Conservation (phyloP, 257 asterid species). For the Linderniella brevidens region DNA sequence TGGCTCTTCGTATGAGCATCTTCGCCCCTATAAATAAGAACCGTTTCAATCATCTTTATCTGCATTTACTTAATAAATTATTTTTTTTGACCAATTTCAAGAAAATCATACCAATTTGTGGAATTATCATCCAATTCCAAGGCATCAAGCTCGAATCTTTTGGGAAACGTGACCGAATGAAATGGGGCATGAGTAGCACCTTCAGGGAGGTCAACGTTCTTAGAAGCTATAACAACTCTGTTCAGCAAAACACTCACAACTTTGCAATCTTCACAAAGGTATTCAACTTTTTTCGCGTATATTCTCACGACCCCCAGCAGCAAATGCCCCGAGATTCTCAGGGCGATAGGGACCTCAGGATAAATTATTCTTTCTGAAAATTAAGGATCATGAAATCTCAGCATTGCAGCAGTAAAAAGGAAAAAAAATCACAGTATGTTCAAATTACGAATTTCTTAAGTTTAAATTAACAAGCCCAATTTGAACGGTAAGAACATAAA, state of each 20-base stretch:
- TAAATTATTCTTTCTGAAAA: conserved; percentile 55
- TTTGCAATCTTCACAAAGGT: conserved; percentile 54
- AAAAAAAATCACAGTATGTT: too few species aligned
- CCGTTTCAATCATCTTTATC: background rate
- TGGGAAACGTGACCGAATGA: conserved; percentile 54
- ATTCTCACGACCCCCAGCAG: conserved; percentile 88
- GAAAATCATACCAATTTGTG: conserved; percentile 24
- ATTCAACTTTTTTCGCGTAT: conserved; percentile 78
- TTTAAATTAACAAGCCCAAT: too few species aligned
- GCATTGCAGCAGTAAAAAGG: too few species aligned
- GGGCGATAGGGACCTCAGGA: conserved; percentile 78
- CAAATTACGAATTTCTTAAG: too few species aligned
- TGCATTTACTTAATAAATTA: conserved; percentile 1
- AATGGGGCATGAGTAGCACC: conserved; percentile 53
- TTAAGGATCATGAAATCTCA: too few species aligned
- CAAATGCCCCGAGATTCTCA: conserved; percentile 88
- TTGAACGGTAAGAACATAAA: too few species aligned
- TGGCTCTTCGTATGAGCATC: conserved; percentile 43
- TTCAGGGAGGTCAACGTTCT: conserved; percentile 44
- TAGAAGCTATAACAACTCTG: conserved; percentile 20
- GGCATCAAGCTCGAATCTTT: conserved; percentile 50
- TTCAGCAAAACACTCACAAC: conserved; percentile 24
- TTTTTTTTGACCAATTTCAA: background rate
- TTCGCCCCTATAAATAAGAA: conserved; percentile 30
- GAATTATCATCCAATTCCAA: conserved; percentile 31